Evolutionary conservation across 2,329 filamentous ascomycete species (phyloP).

Genomic region (Triangularia setosa): DNA sequence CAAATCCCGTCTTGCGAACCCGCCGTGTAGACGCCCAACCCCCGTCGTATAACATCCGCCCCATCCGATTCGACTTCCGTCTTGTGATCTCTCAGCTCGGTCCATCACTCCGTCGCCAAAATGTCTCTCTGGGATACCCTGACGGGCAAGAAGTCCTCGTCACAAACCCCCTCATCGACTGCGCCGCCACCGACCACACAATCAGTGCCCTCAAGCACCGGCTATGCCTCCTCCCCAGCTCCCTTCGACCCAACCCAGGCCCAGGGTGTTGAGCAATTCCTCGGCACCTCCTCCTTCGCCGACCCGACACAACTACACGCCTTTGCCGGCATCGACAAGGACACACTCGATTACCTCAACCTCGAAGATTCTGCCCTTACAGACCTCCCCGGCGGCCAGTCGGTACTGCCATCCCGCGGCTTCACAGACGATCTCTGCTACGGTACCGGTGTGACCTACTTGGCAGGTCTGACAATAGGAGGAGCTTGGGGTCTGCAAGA

Average conservation of each 20-base stretch:
- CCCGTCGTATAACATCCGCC: conserved; percentile 4
- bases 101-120: conserved; percentile 19
- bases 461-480: conserved; percentile 79
- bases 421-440: conserved; percentile 99
- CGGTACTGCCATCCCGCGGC: conserved; percentile 86
- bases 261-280: conserved; percentile 82
- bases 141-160: conserved; percentile 53
- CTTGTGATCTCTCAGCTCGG: conserved; percentile 2
- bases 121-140: conserved; percentile 61
- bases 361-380: conserved; percentile 89
- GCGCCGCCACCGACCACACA: conserved; percentile 43
- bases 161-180: conserved; percentile 36
- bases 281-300: conserved; percentile 70
- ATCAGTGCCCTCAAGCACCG: conserved; percentile 8
- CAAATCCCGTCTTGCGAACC: conserved; percentile 7
- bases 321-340: conserved; percentile 86
- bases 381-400: conserved; percentile 78
- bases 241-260: conserved; percentile 68
- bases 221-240: conserved; percentile 33
- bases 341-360: conserved; percentile 89
- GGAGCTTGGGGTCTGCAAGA: conserved; percentile 91
- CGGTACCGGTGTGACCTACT: conserved; percentile 90
- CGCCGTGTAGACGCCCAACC: conserved; percentile 5
- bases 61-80: conserved; percentile 2
- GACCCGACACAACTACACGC: conserved; percentile 90